Evolutionary conservation across 805 yeast species (phyloP), one percentile per base, ranked within the genome.

Genomic region (Teunomyces barrocoloradensis): DNA sequence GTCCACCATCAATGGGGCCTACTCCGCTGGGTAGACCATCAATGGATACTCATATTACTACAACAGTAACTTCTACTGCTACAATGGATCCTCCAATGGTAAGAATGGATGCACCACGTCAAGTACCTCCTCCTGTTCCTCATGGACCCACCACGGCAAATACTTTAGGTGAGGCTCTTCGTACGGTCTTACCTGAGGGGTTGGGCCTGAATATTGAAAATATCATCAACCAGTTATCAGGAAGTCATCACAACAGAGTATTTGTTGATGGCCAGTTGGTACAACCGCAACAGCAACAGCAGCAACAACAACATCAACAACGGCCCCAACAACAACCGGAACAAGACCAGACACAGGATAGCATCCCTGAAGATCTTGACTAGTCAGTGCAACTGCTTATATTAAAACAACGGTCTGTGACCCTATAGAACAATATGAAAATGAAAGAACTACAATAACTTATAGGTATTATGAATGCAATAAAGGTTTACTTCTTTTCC

Each of bases 401-500:
- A 37, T 37, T 37, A 37, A 37, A 37, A 37, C 40, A 37, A 37
- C 23, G 40, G 40, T 37, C 40, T 23, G 40, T 15, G 40, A 37
- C 40, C 40, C 40, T 37, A 37, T 37, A 37, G 40, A 37, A 37
- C 40, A 37, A 37, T 37, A 37, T 37, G 40, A 37, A 37, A 37
- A 37, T 37, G 40, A 23, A 23, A 36, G 40, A 36, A 37, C 40
- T 37, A 37, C 40, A 21, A 37, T 37, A 37, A 37, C 40, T 37
- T 37, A 37, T 37, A 37, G 40, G 40, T 37, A 23, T 37, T 20
- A 37, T 37, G 40, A 37, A 37, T 37, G 40, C 40, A 37, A 37
- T 37, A 37, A 37, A 37, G 40, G 40, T 38, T 20, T 47, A 42
- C 52, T 69, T 59, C 56, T 66, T 57, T 50, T 67, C 63, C 49